phyloP scores from a whole-genome alignment of 2,329 filamentous ascomycete species.

The Colletotrichum neosansevieriae region DNA sequence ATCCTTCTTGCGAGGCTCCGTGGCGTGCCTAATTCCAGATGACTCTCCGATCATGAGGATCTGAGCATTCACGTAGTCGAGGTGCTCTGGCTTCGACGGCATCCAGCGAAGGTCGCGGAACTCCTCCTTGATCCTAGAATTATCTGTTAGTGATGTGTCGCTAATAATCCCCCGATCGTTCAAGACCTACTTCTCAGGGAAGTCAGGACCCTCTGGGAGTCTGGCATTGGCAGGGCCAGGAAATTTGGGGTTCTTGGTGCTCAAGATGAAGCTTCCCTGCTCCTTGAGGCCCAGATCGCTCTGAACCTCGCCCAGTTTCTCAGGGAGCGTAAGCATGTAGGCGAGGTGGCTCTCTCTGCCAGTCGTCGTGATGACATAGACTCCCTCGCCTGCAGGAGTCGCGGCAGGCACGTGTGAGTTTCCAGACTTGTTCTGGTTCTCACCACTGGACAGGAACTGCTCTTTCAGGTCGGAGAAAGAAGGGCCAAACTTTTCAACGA shows the following conservation, averaged over 20 bases:
- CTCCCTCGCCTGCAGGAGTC: slow-evolving; percentile 83
- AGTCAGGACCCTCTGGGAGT: slow-evolving; percentile 75
- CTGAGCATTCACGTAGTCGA: slow-evolving; percentile 81
- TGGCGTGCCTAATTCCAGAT: slow-evolving; percentile 66
- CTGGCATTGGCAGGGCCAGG: slow-evolving; percentile 73
- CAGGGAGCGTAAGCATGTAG: slow-evolving; percentile 83
- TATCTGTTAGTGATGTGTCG: slow-evolving; percentile 10
- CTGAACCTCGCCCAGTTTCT: slow-evolving; percentile 78
- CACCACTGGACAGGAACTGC: slow-evolving; percentile 73
- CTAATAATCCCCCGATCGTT: not conserved
- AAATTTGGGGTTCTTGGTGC: slow-evolving; percentile 82
- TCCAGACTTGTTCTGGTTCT: slow-evolving; percentile 85
- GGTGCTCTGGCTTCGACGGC: slow-evolving; percentile 77
- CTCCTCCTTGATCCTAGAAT: slow-evolving; percentile 72
- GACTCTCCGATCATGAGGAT: slow-evolving; percentile 83
- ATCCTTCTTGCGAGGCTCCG: slow-evolving; percentile 67
- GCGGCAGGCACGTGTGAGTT: slow-evolving; percentile 76
- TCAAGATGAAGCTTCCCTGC: slow-evolving; percentile 82
- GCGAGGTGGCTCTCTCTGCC: slow-evolving; percentile 80
- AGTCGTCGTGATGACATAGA: slow-evolving; percentile 84
- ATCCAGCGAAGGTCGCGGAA: slow-evolving; percentile 82
- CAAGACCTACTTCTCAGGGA: slow-evolving; percentile 72
- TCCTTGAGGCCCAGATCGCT: slow-evolving; percentile 77
- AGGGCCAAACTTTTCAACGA: slow-evolving; percentile 80
- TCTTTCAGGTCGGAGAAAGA: slow-evolving; percentile 79